Percentiles rank a stretch among this genome's conserved stretches.
Evolutionary conservation across 345 rosid species (phyloP).

Genomic region (Mallotus nudiflorus): DNA sequence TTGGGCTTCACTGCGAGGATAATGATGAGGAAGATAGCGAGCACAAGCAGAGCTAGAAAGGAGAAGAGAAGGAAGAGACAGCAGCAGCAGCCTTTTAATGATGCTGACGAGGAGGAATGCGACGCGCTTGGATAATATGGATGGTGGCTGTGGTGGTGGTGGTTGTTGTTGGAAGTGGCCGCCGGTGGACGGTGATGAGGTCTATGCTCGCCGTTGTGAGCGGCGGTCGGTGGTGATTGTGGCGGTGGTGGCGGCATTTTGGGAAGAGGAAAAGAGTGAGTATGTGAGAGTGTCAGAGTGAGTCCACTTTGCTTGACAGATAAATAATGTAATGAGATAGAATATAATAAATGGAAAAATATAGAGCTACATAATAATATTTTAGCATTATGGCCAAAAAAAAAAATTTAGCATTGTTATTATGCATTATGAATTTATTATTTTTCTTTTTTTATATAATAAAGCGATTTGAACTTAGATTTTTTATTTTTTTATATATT

Average conservation of each 20-base stretch:
- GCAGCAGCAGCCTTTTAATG: conserved; percentile 96
- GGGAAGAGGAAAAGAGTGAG: not conserved
- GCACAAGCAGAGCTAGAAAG: conserved; percentile 67
- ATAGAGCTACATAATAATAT: no score
- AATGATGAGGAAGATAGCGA: conserved; percentile 70
- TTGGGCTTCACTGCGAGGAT: conserved; percentile 94
- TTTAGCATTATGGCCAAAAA: no score
- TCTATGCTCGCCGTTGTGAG: conserved; percentile 7
- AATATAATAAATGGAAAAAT: no score
- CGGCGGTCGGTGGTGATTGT: not conserved
- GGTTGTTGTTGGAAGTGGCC: not conserved
- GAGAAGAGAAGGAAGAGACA: conserved; percentile 89
- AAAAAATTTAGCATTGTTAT: no score
- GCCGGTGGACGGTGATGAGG: not conserved
- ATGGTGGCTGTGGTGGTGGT: conserved; percentile 6
- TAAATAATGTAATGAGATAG: no score
- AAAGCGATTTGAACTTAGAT: no score
- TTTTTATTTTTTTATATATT: no score
- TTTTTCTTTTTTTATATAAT: no score
- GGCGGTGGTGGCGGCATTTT: conserved; percentile 1
- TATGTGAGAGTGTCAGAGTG: not conserved
- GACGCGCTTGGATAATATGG: conserved; percentile 17
- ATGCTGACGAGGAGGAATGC: conserved; percentile 54
- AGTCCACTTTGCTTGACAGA: conserved; percentile 8
- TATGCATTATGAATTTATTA: no score